Evolutionary conservation across 1,284 basidiomycete genomes (phyloP), one percentile per base, ranked within the genome.

Genomic region (Naganishia albida): DNA sequence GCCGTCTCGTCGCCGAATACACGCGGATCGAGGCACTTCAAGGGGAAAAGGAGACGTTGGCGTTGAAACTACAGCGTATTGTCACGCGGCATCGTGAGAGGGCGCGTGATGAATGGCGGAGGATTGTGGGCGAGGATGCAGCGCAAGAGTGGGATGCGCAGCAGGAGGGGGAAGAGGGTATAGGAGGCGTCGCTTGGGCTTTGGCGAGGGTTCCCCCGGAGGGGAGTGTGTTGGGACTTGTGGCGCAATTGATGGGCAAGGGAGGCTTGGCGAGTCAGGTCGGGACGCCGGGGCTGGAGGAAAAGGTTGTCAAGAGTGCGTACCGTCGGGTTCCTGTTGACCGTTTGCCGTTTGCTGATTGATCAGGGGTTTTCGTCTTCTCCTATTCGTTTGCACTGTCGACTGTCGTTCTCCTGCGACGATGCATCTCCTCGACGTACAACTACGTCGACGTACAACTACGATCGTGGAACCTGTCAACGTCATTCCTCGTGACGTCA

Each of bases 1-100:
- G 71, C 28, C 79, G 79, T 67, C 75, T 80, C 42, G 70, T 75
- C 34, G 63, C 65, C 15, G 79, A 80, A 68, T 80, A 77, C 72
- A 70, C 54, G 18, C 78, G 78, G 63, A 70, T 80, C 39, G 71
- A 75, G 52, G 53, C 66, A 8, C 66, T 79, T 13, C 78, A 80
- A 66, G 70, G 73, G 23, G 79, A 80, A 52, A 80, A 80, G 70
- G 69, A 76, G 30, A 69, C 69, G 44, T 69, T 79, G 12, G 75
- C 78, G 7, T 75, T 76, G 51, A 68, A 77, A 42, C 70, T 80
- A 64, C 75, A 75, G 57, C 66, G 72, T 44, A 78, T 80, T 30
- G 72, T 78, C 0, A 70, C 66, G 6, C 64, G 78, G 10, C 76
- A 76, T 10, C 69, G 73, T 26, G 77, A 77, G 51, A 62, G 78